Conservation (phyloP, 768 basidiomycete genomes). For the Psilocybe cyanescens region DNA sequence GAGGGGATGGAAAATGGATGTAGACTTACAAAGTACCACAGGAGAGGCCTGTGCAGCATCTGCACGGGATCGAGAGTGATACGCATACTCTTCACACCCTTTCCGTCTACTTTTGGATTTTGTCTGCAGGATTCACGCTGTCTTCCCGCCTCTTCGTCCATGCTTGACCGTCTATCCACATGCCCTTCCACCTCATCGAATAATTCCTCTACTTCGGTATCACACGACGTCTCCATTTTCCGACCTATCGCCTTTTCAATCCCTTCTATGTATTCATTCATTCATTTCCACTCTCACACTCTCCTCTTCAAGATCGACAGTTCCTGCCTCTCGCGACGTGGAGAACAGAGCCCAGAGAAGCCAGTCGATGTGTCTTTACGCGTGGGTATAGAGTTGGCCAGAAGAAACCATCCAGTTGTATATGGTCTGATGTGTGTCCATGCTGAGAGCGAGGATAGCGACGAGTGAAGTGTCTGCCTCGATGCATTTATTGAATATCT, state of each 20-base stretch:
- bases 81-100: conserved; percentile 44
- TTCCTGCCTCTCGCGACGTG: conserved; percentile 29
- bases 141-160: conserved; percentile 21
- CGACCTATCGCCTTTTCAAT: conserved; percentile 46
- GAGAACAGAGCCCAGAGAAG: conserved; percentile 69
- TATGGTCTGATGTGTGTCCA: conserved; percentile 17
- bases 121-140: neutral
- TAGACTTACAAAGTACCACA: conserved; percentile 62
- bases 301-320: conserved; percentile 29
- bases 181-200: no score
- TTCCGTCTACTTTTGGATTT: no score
- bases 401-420: conserved; percentile 57
- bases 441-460: conserved; percentile 26
- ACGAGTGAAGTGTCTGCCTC: conserved; percentile 21
- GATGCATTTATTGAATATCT: conserved; percentile 54
- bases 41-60: conserved; percentile 58
- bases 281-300: conserved; percentile 43
- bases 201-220: no score
- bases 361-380: conserved; percentile 60
- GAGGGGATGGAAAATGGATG: no score
- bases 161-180: conserved; percentile 19
- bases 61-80: conserved; percentile 60
- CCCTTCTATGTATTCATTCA: conserved; percentile 40
- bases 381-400: conserved; percentile 24
- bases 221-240: conserved; percentile 26